phyloP scores from a whole-genome alignment of 106 monocot species.

The Chionographis japonica region DNA sequence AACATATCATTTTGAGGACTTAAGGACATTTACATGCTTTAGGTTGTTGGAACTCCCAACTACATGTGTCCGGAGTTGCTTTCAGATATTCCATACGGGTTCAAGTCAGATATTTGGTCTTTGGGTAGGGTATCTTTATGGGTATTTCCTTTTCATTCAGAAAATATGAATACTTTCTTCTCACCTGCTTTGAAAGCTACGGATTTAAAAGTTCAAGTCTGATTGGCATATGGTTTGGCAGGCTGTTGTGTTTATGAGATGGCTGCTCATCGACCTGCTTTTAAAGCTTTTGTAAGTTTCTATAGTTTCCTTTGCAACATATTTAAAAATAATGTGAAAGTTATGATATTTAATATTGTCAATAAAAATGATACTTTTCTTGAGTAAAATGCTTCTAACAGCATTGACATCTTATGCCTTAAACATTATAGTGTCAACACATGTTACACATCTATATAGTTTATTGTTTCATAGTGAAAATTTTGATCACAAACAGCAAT shows the following conservation, averaged over 20 bases:
- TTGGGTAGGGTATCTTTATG: conserved; percentile 46
- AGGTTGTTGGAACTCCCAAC: conserved; percentile 99
- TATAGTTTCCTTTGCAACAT: not conserved
- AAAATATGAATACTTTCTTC: not conserved
- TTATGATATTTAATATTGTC: no score
- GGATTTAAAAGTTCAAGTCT: not conserved
- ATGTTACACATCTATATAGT: no score
- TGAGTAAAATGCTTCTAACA: no score
- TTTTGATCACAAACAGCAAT: no score
- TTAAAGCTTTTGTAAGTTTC: conserved; percentile 96
- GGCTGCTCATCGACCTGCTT: conserved; percentile 98
- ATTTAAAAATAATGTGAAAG: no score
- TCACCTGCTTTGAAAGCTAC: no score
- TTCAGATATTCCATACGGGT: conserved; percentile 98
- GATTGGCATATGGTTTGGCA: conserved; percentile 19
- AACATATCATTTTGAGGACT: no score
- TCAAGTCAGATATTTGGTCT: conserved; percentile 99
- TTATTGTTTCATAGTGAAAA: no score
- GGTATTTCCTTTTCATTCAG: not conserved
- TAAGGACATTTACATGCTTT: conserved; percentile 4
- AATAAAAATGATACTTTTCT: no score
- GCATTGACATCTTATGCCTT: no score
- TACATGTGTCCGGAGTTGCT: conserved; percentile 99
- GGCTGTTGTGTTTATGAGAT: conserved; percentile 99
- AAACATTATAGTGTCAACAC: no score